Evolutionary conservation across 345 rosid species (phyloP).

Genomic region (Raphanus sativus): DNA sequence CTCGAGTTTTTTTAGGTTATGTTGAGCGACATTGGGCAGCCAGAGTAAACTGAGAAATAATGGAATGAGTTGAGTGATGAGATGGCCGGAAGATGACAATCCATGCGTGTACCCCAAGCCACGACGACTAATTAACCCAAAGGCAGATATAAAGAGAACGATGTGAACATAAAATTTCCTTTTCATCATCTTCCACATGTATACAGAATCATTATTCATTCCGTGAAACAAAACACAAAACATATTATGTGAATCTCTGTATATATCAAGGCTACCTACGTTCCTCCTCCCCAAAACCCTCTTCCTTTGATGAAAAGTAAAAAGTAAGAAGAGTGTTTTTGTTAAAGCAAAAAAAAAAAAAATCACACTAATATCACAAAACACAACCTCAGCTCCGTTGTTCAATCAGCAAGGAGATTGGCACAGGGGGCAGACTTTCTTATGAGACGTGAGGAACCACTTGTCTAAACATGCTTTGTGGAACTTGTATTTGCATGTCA

Average conservation of each 20-base stretch:
- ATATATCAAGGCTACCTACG: constrained; percentile 8
- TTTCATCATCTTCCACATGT: constrained; percentile 8
- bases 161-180: neutral
- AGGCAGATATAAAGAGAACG: neutral
- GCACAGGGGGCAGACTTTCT: constrained; percentile 90
- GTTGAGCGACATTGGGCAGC: neutral
- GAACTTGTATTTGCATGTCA: constrained; percentile 93
- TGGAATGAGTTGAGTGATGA: neutral
- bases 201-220: neutral
- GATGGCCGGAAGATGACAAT: neutral
- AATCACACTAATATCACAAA: constrained; percentile 19
- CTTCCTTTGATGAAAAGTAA: neutral
- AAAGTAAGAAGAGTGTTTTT: neutral
- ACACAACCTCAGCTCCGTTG: neutral
- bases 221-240: neutral
- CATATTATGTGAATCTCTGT: neutral
- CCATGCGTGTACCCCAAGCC: neutral
- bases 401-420: constrained; percentile 73
- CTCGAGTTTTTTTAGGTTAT: neutral
- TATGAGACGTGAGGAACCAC: constrained; percentile 92
- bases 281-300: neutral
- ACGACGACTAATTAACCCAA: neutral
- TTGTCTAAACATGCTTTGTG: constrained; percentile 89
- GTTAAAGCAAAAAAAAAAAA: constrained; percentile 2
- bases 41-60: neutral